phyloP scores from a whole-genome alignment of 1,139 yeast species.

The Blastobotrys aristatus region DNA sequence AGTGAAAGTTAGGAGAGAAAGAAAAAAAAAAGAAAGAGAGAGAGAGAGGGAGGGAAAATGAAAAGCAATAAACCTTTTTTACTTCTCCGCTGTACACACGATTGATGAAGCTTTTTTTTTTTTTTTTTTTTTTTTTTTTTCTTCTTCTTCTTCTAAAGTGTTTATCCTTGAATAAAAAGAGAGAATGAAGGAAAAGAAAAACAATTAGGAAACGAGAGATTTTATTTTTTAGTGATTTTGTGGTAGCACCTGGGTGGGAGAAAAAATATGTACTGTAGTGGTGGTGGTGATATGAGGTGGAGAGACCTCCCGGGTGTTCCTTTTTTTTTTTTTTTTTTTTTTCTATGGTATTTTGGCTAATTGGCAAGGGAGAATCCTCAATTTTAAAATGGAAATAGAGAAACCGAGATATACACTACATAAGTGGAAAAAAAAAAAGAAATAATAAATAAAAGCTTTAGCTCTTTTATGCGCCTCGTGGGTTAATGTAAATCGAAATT shows the following conservation, averaged over 20 bases:
- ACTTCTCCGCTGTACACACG: not conserved
- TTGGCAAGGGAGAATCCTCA: not conserved
- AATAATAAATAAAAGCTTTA: too few relatives aligned
- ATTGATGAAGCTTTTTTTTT: not conserved
- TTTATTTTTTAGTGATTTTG: not conserved
- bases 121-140: too few relatives aligned
- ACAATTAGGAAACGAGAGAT: not conserved
- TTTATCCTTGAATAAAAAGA: not conserved
- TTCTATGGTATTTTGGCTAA: not conserved
- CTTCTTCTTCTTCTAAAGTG: too few relatives aligned
- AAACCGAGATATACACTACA: too few relatives aligned
- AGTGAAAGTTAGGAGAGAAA: not conserved
- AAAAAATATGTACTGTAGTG: not conserved
- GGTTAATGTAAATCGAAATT: too few relatives aligned
- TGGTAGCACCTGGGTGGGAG: not conserved
- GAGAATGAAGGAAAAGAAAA: slow-evolving; percentile 2
- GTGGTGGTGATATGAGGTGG: too few relatives aligned
- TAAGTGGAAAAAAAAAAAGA: too few relatives aligned
- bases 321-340: not conserved
- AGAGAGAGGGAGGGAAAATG: not conserved
- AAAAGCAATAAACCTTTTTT: not conserved
- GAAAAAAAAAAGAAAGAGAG: not conserved
- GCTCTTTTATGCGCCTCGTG: too few relatives aligned
- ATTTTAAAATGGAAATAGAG: too few relatives aligned
- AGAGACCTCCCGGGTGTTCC: not conserved